Conservation (phyloP, 495 filamentous ascomycete genomes). For the Aspergillus kassunensis region DNA sequence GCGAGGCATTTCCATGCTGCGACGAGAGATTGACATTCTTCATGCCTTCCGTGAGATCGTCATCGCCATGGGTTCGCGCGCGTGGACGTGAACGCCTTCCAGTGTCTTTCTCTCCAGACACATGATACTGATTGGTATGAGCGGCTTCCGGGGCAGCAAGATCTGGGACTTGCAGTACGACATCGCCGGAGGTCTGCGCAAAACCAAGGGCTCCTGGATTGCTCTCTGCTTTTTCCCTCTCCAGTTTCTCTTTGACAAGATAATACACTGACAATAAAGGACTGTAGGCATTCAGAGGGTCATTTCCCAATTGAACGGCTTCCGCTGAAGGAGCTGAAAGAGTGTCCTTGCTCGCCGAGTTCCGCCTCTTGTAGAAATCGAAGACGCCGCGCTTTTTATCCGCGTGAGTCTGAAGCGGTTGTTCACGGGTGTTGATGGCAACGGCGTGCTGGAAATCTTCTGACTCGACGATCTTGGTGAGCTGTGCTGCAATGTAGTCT, state of each 20-base stretch:
- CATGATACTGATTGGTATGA: conserved; percentile 86
- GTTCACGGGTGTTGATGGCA: conserved; percentile 61
- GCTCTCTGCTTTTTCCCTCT: conserved; percentile 67
- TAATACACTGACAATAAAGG: conserved; percentile 94
- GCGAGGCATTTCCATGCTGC: conserved; percentile 47
- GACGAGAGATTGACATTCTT: conserved; percentile 65
- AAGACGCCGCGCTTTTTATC: conserved; percentile 91
- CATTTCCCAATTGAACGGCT: conserved; percentile 72
- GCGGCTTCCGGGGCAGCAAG: conserved; percentile 80
- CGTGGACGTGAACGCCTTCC: conserved; percentile 77
- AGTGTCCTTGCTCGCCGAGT: conserved; percentile 85
- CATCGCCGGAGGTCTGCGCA: conserved; percentile 54
- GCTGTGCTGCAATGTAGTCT: conserved; percentile 73
- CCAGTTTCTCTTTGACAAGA: conserved; percentile 89
- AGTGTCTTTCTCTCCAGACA: conserved; percentile 74
- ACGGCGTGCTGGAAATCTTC: conserved; percentile 88
- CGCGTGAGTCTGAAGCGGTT: conserved; percentile 57
- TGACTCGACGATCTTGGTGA: conserved; percentile 80
- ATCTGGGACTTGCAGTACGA: conserved; percentile 64
- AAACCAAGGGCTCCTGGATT: conserved; percentile 58
- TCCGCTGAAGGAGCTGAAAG: conserved; percentile 83
- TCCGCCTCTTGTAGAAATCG: conserved; percentile 95
- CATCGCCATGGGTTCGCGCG: conserved; percentile 91
- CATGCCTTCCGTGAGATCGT: conserved; percentile 74
- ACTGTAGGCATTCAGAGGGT: conserved; percentile 91